Conservation (phyloP, 306 rosid genomes). For the Carpinus viminea region DNA sequence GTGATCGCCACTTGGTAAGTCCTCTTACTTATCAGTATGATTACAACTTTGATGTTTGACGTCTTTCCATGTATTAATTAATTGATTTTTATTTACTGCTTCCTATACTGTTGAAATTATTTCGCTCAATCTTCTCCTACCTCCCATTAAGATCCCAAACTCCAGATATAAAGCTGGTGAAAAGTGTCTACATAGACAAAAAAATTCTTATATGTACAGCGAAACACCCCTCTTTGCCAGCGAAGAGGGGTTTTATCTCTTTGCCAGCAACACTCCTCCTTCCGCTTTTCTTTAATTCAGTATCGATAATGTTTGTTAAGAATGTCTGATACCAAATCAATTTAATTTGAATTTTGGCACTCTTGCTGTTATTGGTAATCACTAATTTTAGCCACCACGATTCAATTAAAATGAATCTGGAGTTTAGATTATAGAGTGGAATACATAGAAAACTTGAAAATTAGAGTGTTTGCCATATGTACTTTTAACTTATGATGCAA, state of each 20-base stretch:
- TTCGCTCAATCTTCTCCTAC: not conserved
- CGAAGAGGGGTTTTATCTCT: too few species aligned
- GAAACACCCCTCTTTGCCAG: too few species aligned
- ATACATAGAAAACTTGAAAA: not conserved
- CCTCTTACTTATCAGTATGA: constrained; percentile 18
- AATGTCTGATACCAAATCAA: not conserved
- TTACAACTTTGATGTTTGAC: constrained; percentile 6
- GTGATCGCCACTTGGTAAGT: constrained; percentile 54
- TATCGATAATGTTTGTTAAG: not conserved
- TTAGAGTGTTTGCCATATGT: not conserved
- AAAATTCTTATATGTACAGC: not conserved
- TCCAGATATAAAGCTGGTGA: not conserved
- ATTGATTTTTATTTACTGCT: not conserved
- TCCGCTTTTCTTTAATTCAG: not conserved
- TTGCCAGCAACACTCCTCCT: too few species aligned
- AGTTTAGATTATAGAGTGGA: not conserved
- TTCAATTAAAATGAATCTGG: not conserved
- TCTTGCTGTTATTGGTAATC: not conserved
- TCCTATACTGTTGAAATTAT: not conserved
- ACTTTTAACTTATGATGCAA: not conserved
- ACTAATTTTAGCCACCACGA: not conserved
- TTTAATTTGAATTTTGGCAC: not conserved
- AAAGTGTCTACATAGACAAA: not conserved
- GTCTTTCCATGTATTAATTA: not conserved
- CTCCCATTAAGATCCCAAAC: not conserved